Evolutionary conservation across 768 basidiomycete species (phyloP).

Genomic region (Coprinellus micaceus): DNA sequence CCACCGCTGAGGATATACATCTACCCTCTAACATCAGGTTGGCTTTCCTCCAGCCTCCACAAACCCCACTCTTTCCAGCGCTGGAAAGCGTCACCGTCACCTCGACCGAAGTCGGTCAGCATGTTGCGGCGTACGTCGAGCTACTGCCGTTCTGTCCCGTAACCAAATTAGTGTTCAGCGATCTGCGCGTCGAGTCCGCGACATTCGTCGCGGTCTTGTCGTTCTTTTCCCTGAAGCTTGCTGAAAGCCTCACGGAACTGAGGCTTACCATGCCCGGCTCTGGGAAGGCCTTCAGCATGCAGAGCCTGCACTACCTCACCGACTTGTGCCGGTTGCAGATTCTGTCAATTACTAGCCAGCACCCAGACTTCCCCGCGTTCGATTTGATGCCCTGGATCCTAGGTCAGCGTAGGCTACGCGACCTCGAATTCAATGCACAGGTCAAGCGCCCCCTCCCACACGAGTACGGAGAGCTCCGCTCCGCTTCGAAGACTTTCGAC

Average conservation of each 20-base stretch:
- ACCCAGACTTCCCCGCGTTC: neutral
- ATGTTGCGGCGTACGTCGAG: neutral
- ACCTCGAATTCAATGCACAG: neutral
- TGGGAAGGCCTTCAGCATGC: neutral
- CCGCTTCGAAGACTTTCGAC: neutral
- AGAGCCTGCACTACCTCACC: neutral
- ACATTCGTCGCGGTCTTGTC: neutral
- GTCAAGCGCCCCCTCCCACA: neutral
- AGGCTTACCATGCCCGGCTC: neutral
- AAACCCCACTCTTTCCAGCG: neutral
- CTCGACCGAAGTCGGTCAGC: neutral
- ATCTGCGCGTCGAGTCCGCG: neutral
- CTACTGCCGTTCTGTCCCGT: neutral
- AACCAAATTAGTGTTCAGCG: neutral
- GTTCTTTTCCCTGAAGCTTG: neutral
- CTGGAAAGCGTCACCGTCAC: neutral
- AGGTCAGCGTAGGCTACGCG: neutral
- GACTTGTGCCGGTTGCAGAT: neutral
- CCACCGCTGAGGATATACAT: no score
- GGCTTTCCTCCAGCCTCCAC: neutral
- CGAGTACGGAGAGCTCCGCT: neutral
- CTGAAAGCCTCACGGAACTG: neutral
- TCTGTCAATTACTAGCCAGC: neutral
- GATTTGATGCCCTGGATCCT: neutral
- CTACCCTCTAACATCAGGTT: no score